phyloP scores from a whole-genome alignment of 768 basidiomycete species.

The Podaxis sp. region DNA sequence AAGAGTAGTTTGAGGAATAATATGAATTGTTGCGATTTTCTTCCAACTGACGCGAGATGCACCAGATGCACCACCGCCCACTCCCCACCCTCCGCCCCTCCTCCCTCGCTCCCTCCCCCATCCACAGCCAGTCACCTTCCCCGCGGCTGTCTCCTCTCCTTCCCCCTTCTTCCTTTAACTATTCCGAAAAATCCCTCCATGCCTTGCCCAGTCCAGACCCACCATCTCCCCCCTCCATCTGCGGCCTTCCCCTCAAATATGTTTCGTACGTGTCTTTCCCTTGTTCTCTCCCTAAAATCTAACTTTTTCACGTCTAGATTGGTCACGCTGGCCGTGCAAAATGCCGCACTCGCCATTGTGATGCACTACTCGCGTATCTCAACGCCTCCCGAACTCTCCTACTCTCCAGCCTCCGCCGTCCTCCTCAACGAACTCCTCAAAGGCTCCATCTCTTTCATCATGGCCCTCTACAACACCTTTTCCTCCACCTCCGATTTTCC shows the following conservation, averaged over 20 bases:
- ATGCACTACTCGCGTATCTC: conserved; percentile 99
- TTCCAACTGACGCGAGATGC: conserved; percentile 33
- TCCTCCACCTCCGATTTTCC: conserved; percentile 41
- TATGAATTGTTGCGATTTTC: conserved; percentile 4
- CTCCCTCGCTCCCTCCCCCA: conserved; percentile 36
- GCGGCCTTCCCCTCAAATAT: conserved; percentile 77
- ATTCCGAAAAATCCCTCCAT: conserved; percentile 36
- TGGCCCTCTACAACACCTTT: conserved; percentile 58
- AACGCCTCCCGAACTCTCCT: conserved; percentile 71
- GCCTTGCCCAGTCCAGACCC: conserved; percentile 32
- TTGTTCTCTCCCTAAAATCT: not conserved
- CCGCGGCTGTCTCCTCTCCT: conserved; percentile 53
- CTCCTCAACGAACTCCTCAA: conserved; percentile 94
- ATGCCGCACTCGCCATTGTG: conserved; percentile 92
- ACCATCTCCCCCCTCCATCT: conserved; percentile 50
- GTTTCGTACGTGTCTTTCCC: conserved; percentile 57
- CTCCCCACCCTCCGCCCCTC: conserved; percentile 56
- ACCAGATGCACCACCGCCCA: conserved; percentile 65
- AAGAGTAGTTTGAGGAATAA: conserved; percentile 5
- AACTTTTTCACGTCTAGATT: conserved; percentile 41
- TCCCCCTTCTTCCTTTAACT: conserved; percentile 45
- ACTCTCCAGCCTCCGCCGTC: conserved; percentile 94
- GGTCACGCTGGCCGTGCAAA: conserved; percentile 90
- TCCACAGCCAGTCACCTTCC: conserved; percentile 28
- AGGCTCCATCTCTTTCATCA: conserved; percentile 85